Evolutionary conservation across 176 grass and related monocot genomes (phyloP).

Genomic region (Puccinellia tenuiflora): DNA sequence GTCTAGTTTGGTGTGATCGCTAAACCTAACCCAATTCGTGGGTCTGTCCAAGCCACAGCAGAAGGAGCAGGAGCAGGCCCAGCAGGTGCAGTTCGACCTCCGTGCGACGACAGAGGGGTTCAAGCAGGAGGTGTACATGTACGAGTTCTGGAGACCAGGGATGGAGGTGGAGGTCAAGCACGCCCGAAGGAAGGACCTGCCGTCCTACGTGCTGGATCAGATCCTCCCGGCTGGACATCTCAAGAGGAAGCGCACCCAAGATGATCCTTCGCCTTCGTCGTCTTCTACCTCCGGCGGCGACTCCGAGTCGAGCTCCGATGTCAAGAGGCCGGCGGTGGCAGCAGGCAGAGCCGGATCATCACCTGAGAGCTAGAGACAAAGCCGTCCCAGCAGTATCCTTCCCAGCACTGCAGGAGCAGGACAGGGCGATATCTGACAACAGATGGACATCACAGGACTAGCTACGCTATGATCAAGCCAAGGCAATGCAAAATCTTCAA

Average conservation of each 20-base stretch:
- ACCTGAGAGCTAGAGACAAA: neutral
- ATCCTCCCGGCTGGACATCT: neutral
- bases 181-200: constrained; percentile 64
- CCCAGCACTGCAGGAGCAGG: no score
- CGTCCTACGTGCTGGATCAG: constrained; percentile 45
- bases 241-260: constrained; percentile 26
- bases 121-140: constrained; percentile 48
- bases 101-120: constrained; percentile 63
- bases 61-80: neutral
- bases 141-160: constrained; percentile 61
- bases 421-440: no score
- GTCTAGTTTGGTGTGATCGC: no score
- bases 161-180: constrained; percentile 60
- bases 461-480: no score
- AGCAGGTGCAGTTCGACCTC: constrained; percentile 65
- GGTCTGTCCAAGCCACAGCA: constrained; percentile 40
- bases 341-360: neutral
- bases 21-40: no score
- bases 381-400: no score
- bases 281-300: neutral
- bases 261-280: neutral
- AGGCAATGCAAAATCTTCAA: no score
- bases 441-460: no score
- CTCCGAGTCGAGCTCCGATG: neutral
- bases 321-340: neutral